A percentile compares a stretch with the other conserved stretches of the same genome.
These are phyloP conservation scores for Hyphodiscus sp. DNA, from an alignment of 2,329 filamentous ascomycete genomes.

Conservation along the genomic window DNA sequence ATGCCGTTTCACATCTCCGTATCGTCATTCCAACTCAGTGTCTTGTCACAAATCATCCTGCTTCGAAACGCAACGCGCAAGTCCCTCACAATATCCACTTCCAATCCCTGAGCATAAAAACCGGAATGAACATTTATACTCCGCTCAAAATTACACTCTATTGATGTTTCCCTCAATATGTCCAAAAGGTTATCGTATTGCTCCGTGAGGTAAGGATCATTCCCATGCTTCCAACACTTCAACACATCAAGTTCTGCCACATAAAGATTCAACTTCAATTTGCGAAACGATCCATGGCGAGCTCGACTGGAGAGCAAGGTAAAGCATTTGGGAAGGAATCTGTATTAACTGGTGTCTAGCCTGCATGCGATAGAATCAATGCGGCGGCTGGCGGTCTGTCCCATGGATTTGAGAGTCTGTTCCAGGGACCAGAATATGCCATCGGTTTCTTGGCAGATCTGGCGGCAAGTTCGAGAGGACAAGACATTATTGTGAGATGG, in stretches of 20 bases:
- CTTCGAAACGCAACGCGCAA: constrained; percentile 5
- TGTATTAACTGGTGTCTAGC: not conserved
- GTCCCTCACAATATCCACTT: not conserved
- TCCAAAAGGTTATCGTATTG: constrained; percentile 1
- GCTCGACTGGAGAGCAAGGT: not conserved
- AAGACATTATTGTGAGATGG: not conserved
- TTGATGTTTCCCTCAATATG: not conserved
- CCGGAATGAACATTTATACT: not conserved
- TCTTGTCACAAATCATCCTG: not conserved
- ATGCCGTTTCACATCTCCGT: not conserved
- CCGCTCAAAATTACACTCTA: not conserved
- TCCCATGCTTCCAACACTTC: not conserved
- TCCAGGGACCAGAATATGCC: not conserved
- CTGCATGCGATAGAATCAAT: not conserved
- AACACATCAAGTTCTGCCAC: not conserved
- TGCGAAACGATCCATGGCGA: not conserved
- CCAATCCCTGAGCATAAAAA: not conserved
- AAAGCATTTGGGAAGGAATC: not conserved
- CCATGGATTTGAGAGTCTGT: no score
- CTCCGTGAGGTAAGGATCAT: not conserved
- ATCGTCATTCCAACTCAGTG: constrained; percentile 1
- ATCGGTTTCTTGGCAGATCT: not conserved
- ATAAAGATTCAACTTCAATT: not conserved
- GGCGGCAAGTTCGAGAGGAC: not conserved
- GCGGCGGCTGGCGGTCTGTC: not conserved